Percentiles rank a stretch among this genome's conserved stretches.
These are phyloP conservation scores for Toxicodendron radicans DNA, from an alignment of 345 rosid species.

Conservation along the genomic window DNA sequence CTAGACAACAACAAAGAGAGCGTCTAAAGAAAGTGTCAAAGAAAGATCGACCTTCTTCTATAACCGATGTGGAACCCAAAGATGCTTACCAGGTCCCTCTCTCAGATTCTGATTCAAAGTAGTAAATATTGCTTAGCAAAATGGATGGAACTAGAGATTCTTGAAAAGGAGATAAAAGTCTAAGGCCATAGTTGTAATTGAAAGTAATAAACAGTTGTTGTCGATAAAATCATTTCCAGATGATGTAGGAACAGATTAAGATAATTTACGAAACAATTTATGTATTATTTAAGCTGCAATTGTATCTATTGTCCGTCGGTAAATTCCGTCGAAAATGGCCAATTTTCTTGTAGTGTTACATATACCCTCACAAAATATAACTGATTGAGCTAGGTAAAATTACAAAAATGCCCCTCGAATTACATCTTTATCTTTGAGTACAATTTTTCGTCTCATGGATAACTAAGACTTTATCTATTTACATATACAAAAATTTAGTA, in stretches of 20 bases:
- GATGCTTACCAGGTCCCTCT: constrained; percentile 67
- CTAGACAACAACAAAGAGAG: constrained; percentile 30
- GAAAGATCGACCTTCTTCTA: constrained; percentile 51
- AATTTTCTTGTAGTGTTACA: too few species aligned
- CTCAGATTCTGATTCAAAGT: constrained; percentile 68
- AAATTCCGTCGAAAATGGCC: too few species aligned
- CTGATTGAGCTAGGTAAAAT: too few species aligned
- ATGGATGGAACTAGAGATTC: neutral
- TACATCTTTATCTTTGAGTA: too few species aligned
- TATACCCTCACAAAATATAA: too few species aligned
- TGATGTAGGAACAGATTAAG: neutral
- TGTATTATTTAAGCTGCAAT: neutral
- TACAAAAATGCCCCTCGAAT: too few species aligned
- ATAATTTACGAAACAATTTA: neutral
- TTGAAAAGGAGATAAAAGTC: neutral
- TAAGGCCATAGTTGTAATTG: neutral
- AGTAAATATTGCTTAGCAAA: constrained; percentile 10
- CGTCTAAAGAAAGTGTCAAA: constrained; percentile 30
- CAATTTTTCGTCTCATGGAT: too few species aligned
- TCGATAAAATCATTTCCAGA: neutral
- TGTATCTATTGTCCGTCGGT: too few species aligned
- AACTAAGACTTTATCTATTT: too few species aligned
- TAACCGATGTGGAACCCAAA: constrained; percentile 70
- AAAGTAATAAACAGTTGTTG: neutral
- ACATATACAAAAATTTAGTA: too few species aligned